phyloP scores from a whole-genome alignment of 768 basidiomycete genomes.

The Crepidotus variabilis region DNA sequence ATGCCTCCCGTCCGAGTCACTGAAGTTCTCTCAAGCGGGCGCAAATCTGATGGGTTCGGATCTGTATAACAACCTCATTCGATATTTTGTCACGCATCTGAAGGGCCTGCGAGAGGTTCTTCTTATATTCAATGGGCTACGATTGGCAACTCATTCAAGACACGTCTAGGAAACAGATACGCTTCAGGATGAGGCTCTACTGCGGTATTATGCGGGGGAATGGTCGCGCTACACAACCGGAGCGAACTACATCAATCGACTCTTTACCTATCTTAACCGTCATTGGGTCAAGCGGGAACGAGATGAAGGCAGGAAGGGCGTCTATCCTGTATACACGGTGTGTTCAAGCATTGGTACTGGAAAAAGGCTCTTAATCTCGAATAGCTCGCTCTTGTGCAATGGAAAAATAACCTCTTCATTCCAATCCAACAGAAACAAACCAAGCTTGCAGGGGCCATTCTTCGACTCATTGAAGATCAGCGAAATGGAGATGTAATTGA shows the following conservation, averaged over 20 bases:
- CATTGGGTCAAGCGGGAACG: constrained; percentile 99
- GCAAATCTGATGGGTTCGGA: constrained; percentile 97
- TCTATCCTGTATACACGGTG: constrained; percentile 96
- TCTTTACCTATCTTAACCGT: constrained; percentile 97
- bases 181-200: constrained; percentile 80
- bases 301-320: constrained; percentile 92
- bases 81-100: constrained; percentile 85
- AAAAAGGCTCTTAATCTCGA: neutral
- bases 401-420: constrained; percentile 89
- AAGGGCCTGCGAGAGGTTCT: constrained; percentile 53
- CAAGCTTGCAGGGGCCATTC: constrained; percentile 83
- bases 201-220: constrained; percentile 88
- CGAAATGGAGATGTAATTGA: constrained; percentile 94
- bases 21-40: constrained; percentile 52
- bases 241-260: constrained; percentile 93
- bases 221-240: constrained; percentile 98
- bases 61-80: constrained; percentile 91
- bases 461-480: constrained; percentile 89
- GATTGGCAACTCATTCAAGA: constrained; percentile 14
- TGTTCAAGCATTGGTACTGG: constrained; percentile 18
- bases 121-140: constrained; percentile 3
- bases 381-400: constrained; percentile 92
- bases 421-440: constrained; percentile 79
- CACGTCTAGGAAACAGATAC: constrained; percentile 63
- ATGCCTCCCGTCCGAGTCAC: constrained; percentile 27